phyloP scores from a whole-genome alignment of 768 basidiomycete genomes.

The Lyophyllum atratum region DNA sequence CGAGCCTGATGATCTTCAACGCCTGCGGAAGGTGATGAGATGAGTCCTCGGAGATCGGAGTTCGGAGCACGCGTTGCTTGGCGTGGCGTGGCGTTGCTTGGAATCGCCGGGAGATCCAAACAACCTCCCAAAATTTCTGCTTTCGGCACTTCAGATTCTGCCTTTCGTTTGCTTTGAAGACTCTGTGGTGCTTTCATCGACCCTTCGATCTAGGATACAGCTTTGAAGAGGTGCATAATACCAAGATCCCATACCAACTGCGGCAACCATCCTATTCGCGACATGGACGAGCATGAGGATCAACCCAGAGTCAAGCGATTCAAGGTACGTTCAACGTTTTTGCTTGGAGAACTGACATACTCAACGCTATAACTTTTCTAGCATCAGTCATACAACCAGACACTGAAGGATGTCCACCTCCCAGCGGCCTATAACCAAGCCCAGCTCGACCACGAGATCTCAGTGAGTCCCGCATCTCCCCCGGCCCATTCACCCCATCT shows the following conservation, averaged over 20 bases:
- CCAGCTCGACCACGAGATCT: conserved; percentile 62
- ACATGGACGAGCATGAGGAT: conserved; percentile 23
- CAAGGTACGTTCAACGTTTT: conserved; percentile 35
- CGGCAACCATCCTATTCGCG: background rate
- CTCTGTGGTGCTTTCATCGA: background rate
- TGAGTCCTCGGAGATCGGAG: background rate
- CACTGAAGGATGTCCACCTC: conserved; percentile 70
- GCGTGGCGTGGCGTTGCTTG: too few species aligned
- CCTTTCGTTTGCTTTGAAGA: background rate
- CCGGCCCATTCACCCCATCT: background rate
- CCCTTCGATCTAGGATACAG: background rate
- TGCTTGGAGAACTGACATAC: background rate
- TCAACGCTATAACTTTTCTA: conserved; percentile 23
- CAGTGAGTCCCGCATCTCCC: conserved; percentile 38
- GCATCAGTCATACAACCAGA: conserved; percentile 75
- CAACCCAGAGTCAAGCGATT: conserved; percentile 48
- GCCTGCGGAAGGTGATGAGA: background rate
- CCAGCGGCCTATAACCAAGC: conserved; percentile 61
- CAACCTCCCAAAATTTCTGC: conserved; percentile 5
- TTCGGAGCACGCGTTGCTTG: background rate
- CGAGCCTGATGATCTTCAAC: too few species aligned
- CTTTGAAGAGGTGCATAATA: background rate
- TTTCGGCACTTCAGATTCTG: background rate
- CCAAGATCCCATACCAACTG: background rate
- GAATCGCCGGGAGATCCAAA: too few species aligned